Evolutionary conservation across 306 rosid genomes (phyloP).

Genomic region (Spatholobus suberectus): DNA sequence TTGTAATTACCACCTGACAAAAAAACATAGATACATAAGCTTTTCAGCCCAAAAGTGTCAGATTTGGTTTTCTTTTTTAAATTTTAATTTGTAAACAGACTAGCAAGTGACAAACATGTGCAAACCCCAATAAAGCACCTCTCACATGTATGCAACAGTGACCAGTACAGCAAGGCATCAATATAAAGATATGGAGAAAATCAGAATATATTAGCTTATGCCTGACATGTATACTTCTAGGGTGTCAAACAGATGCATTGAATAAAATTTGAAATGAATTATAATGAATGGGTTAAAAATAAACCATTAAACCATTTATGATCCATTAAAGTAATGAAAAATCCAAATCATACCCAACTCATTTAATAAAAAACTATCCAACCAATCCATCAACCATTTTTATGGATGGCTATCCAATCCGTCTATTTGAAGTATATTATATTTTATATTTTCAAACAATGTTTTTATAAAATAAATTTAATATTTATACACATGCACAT

Average conservation of each 20-base stretch:
- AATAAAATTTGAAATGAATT: background rate
- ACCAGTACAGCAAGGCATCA: background rate
- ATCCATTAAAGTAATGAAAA: background rate
- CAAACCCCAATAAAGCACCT: background rate
- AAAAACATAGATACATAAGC: conserved; percentile 16
- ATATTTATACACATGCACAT: too few species aligned
- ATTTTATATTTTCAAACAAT: too few species aligned
- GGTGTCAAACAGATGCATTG: background rate
- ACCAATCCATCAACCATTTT: too few species aligned
- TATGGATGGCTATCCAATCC: too few species aligned
- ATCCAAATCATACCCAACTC: too few species aligned
- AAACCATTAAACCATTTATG: background rate
- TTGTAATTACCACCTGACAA: conserved; percentile 93
- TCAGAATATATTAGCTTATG: background rate
- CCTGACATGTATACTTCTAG: background rate
- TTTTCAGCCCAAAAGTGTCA: background rate
- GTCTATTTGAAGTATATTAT: too few species aligned
- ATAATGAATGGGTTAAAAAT: background rate
- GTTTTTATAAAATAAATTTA: too few species aligned
- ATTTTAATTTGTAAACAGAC: background rate
- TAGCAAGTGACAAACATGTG: background rate
- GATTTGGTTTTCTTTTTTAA: background rate
- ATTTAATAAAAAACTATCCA: too few species aligned
- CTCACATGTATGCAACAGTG: background rate
- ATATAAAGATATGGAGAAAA: background rate